These are phyloP conservation scores for Chenopodium formosanum DNA, from an alignment of 148 eudicot genomes.

Conservation along the genomic window DNA sequence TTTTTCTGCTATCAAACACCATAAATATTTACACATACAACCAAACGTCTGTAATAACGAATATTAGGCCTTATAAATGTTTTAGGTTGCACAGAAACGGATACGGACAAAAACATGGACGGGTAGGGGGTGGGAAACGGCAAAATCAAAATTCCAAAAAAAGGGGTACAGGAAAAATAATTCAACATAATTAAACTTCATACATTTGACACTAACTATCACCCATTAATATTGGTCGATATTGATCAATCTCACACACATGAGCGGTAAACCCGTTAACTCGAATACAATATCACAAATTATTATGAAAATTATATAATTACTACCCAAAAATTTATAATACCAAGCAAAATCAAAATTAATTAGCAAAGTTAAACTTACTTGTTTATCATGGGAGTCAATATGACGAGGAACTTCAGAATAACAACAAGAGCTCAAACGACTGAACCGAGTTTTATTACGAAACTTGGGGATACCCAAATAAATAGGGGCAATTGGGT, in stretches of 20 bases:
- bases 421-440: slow-evolving; percentile 34
- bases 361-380: slow-evolving; percentile 15
- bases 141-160: too few relatives aligned
- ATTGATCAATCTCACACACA: background rate
- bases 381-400: slow-evolving; percentile 36
- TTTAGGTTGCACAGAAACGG: too few relatives aligned
- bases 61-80: too few relatives aligned
- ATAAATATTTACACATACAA: background rate
- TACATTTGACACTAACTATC: too few relatives aligned
- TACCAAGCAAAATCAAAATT: background rate
- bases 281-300: too few relatives aligned
- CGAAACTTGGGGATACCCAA: slow-evolving; percentile 11
- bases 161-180: too few relatives aligned
- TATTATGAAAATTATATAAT: too few relatives aligned
- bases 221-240: background rate
- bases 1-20: slow-evolving; percentile 44
- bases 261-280: background rate
- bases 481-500: slow-evolving; percentile 20
- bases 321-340: background rate
- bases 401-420: slow-evolving; percentile 32
- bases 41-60: too few relatives aligned
- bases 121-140: too few relatives aligned
- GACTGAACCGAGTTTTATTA: slow-evolving; percentile 24
- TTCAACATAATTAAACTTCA: too few relatives aligned
- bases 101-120: too few relatives aligned